Base-by-base conservation (phyloP, 1,284 basidiomycete species). In the Lentinus polychrous region DNA sequence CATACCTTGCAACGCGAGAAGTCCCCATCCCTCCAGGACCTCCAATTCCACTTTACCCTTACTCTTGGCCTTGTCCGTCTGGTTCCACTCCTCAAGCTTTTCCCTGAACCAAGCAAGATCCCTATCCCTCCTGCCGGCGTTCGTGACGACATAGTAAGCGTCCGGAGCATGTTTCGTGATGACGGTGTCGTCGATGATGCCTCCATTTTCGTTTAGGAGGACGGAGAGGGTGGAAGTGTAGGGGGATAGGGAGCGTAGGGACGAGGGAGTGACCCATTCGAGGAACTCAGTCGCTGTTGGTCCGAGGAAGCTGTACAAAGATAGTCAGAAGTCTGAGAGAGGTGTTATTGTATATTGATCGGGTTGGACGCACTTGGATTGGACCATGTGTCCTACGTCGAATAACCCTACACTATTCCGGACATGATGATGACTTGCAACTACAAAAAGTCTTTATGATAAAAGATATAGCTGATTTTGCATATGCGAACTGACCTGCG, bases 381-480 rank as follows among this genome's bases (percentile, higher is more conserved):
- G 91, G 33, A 91, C 88, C 95, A 99, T 99, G 70, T 99, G 95
- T 27, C 92, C 91, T 32, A 99, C 96, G 64, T 99, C 95, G 65
- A 99, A 99, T 23, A 99, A 74, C 1, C 94, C 94, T 1, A 81
- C 91, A 32, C 78, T 79, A 5, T 73, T 79, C 32, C 96, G 83
- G 47, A 96, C 91, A 63, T 98, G 90, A 47, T 89, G 82, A 67
- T 99, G 95, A 55, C 92, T 94, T 1, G 87, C 83, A 45, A 93
- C 93, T 95, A 60, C 10, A 4, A 40, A n/a, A n/a, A n/a, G n/a
- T 6, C 39, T 14, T 27, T 12, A 49, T 11, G 3, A n/a, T 18
- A 18, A 40, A 27, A 10, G 17, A 18, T n/a, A n/a, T n/a, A n/a
- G n/a, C n/a, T 35, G 33, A 6, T 33, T 33, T 22, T 8, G 10